Conservation (phyloP, 1,284 basidiomycete genomes). For the Sanghuangporus weigelae region DNA sequence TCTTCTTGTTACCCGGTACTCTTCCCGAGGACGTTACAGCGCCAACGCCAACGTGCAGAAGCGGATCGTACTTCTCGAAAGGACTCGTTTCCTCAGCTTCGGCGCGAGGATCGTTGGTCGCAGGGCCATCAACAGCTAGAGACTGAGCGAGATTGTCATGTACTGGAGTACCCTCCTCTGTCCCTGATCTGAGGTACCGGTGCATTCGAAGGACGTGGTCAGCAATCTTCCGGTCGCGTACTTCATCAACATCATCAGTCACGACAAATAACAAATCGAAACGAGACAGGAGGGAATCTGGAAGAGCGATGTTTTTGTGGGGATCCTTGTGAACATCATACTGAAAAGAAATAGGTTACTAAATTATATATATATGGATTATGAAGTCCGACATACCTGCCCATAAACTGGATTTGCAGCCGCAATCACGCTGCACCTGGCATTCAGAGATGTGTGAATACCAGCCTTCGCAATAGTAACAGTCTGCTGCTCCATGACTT, state of each 20-base stretch:
- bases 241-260: slow-evolving; percentile 96
- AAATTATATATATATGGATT: slow-evolving; percentile 6
- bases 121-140: slow-evolving; percentile 77
- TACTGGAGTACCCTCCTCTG: slow-evolving; percentile 91
- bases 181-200: slow-evolving; percentile 91
- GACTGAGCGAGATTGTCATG: slow-evolving; percentile 87
- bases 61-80: slow-evolving; percentile 95
- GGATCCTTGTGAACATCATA: slow-evolving; percentile 99
- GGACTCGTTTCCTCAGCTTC: slow-evolving; percentile 70
- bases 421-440: slow-evolving; percentile 95
- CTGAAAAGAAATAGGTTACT: slow-evolving; percentile 36
- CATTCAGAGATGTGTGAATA: slow-evolving; percentile 97
- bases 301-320: slow-evolving; percentile 97
- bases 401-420: slow-evolving; percentile 99
- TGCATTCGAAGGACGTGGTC: slow-evolving; percentile 99
- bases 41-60: slow-evolving; percentile 79
- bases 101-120: slow-evolving; percentile 46
- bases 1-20: slow-evolving; percentile 57
- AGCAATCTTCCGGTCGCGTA: slow-evolving; percentile 89
- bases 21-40: slow-evolving; percentile 50
- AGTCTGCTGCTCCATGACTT: slow-evolving; percentile 99
- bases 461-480: slow-evolving; percentile 99
- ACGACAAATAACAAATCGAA: slow-evolving; percentile 99
- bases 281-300: slow-evolving; percentile 97
- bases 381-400: slow-evolving; percentile 51